Evolutionary conservation across 1,284 basidiomycete genomes (phyloP), one percentile per base, ranked within the genome.

Genomic region (Marasmius sp.): DNA sequence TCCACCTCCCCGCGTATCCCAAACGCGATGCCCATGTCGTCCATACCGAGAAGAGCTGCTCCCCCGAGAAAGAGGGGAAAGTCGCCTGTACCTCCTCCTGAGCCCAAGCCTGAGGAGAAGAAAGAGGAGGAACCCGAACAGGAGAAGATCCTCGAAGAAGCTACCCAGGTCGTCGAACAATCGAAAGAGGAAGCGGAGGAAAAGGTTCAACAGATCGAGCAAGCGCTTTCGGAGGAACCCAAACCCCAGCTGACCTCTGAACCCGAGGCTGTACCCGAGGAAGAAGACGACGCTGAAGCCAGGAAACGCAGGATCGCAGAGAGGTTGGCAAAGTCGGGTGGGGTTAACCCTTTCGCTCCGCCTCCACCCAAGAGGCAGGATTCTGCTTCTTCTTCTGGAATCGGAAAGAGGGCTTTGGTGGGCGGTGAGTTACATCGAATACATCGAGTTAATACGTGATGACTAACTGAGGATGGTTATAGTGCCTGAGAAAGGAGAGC

Each of bases 11-110:
- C 63, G 0, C 80, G 77, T 45, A 74, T 74, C 20, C 81, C 86
- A 3, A 63, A 69, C 7, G 78, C 84, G 0, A 92, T 92, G 89
- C 91, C 90, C n/a, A 76, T 89, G 4, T 89, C 89, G 14, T 79
- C 81, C n/a, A 86, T 72, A 10, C 90, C 90, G 45, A 83, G 86
- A 51, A 82, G 91, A 6, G 81, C 87, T 14, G 87, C 77, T 3
- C 90, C 89, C 51, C 90, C 91, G 5, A 80, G 90, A 54, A 88
- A 83, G 75, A 88, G 87, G 67, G 74, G 75, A 41, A 88, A 86
- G 65, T 73, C 78, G 4, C 73, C 78, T 43, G 74, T 78, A 9
- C 69, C 73, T 1, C 66, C 73, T 60, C 67, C 69, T 39, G 27
- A 27, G n/a, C 64, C 58, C 6, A 27, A 41, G 14, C n/a, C 58